Evolutionary conservation across 345 rosid species (phyloP).

Genomic region (Lumnitzera racemosa): DNA sequence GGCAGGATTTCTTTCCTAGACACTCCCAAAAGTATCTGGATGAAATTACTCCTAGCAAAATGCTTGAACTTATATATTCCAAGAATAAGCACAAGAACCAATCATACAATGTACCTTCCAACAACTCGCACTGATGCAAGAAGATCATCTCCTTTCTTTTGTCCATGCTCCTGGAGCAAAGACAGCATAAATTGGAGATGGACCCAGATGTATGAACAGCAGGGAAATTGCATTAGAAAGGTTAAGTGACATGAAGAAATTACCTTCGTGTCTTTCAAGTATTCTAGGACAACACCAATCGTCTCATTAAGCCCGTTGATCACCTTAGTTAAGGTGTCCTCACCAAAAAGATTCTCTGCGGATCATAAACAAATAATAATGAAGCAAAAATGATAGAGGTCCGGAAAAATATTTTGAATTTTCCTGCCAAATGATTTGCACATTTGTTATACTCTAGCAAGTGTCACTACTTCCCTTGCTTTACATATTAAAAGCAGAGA

Average conservation of each 20-base stretch:
- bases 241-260: not conserved
- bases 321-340: slow-evolving; percentile 40
- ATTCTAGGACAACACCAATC: slow-evolving; percentile 55
- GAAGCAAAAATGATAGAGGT: slow-evolving; percentile 4
- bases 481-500: too few species aligned
- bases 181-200: slow-evolving; percentile 1
- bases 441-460: too few species aligned
- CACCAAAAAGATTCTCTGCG: slow-evolving; percentile 43
- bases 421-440: too few species aligned
- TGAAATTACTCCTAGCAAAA: too few species aligned
- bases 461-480: too few species aligned
- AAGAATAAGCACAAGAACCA: not conserved
- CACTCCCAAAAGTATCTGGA: too few species aligned
- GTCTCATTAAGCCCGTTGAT: slow-evolving; percentile 69
- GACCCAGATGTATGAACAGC: too few species aligned
- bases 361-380: slow-evolving; percentile 5
- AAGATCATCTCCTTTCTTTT: slow-evolving; percentile 74
- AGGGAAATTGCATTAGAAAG: too few species aligned
- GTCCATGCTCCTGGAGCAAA: slow-evolving; percentile 65
- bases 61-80: too few species aligned
- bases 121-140: slow-evolving; percentile 81
- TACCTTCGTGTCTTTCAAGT: slow-evolving; percentile 86
- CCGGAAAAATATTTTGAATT: too few species aligned
- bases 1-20: too few species aligned
- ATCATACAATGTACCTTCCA: slow-evolving; percentile 53